Evolutionary conservation across 2,329 filamentous ascomycete species (phyloP), one percentile per base, ranked within the genome.

Genomic region (Sordariomycetes sp.): DNA sequence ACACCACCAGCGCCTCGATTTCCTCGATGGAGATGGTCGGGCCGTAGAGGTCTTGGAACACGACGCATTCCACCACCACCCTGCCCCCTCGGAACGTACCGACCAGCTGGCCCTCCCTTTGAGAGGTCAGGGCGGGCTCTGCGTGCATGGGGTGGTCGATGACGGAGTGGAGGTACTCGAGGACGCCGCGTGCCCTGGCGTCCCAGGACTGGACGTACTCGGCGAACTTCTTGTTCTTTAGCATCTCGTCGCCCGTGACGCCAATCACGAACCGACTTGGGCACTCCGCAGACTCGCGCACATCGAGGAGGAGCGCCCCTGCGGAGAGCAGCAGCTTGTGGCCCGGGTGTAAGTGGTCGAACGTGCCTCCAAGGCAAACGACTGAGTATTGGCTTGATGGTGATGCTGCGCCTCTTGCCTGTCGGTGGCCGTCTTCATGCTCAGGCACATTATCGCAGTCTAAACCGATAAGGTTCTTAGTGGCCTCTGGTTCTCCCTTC

Each of bases 241-340:
- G 79, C 53, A 97, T 78, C 61, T 88, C 86, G 66, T 96, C 90
- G 5, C 89, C 91, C 0, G 94, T 96, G 63, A 99, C 88, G 14
- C 94, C 94, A 50, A 97, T 79, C 20, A 91, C 87, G 61, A 95
- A 80, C 12, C 79, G 79, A 61, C 82, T 81, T 24, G 76, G 72
- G 34, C 67, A 62, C 1, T 68, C 66, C 0, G 74, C 66, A 35
- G 67, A 64, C 70, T 63, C 57, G 0, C 76, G 75, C 1, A 81
- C 77, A 60, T 82, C 81, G 59, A 88, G 78, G 18, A 90, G 79
- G 59, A 97, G 81, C 0, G 86, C 82, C 0, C 88, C 89, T 61
- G 92, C 92, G n/a, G 92, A 91, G 22, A 99, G 81, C 22, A 99
- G 81, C n/a, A 97, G 79, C 73, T 97, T 99, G 75, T 99, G 94